phyloP scores from a whole-genome alignment of 2,329 filamentous ascomycete genomes.

The Cryphonectria carpinicola region DNA sequence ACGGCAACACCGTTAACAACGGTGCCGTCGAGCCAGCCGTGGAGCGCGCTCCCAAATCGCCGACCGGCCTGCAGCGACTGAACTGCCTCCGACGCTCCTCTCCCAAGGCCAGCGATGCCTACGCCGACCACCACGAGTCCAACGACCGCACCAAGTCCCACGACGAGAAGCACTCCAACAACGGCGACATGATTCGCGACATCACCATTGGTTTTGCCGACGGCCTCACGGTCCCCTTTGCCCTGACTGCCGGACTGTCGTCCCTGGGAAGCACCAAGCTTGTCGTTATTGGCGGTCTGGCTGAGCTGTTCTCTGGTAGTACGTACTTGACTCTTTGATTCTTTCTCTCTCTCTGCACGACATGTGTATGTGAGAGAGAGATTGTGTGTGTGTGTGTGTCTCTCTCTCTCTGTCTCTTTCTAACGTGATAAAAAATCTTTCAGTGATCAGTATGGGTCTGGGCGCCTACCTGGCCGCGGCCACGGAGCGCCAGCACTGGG shows the following conservation, averaged over 20 bases:
- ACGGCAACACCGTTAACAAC: constrained; percentile 10
- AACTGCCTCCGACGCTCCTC: constrained; percentile 23
- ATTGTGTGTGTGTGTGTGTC: no score
- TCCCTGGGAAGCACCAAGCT: constrained; percentile 58
- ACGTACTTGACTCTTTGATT: background rate
- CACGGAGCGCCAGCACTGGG: constrained; percentile 57
- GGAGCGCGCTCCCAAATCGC: constrained; percentile 18
- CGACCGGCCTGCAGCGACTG: constrained; percentile 21
- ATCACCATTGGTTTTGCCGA: constrained; percentile 78
- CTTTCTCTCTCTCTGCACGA: background rate
- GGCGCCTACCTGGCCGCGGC: constrained; percentile 72
- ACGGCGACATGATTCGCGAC: constrained; percentile 58
- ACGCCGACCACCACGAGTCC: constrained; percentile 12
- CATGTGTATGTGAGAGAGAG: no score
- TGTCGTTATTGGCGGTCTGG: constrained; percentile 34
- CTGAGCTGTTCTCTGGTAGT: constrained; percentile 73
- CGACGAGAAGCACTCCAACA: constrained; percentile 37
- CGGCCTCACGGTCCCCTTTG: constrained; percentile 79
- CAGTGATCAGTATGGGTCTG: constrained; percentile 73
- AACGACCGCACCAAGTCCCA: constrained; percentile 14
- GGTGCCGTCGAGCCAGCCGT: constrained; percentile 23
- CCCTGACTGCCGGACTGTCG: constrained; percentile 74
- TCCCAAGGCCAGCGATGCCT: background rate
- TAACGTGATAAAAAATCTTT: background rate
- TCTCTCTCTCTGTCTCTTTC: background rate